Percentiles rank a stretch among this genome's conserved stretches.
phyloP scores from a whole-genome alignment of 2,329 filamentous ascomycete genomes.

The Ophiostoma piceae region DNA sequence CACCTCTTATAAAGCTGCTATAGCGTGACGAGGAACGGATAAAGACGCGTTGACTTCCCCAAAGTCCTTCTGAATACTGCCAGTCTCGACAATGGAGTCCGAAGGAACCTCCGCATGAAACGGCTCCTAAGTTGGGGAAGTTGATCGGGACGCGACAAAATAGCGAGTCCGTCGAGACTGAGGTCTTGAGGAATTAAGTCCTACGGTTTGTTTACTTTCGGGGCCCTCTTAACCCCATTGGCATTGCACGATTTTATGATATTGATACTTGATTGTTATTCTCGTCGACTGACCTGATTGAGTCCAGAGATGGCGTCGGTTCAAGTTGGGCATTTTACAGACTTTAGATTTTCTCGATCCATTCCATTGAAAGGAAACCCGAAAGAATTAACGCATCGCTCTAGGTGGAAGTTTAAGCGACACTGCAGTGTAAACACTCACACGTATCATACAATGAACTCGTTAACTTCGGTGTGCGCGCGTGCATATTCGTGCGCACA shows the following conservation, averaged over 20 bases:
- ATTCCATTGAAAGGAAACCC: too few species aligned
- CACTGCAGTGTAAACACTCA: neutral
- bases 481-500: neutral
- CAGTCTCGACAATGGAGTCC: constrained; percentile 15
- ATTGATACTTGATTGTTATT: neutral
- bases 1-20: neutral
- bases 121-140: constrained; percentile 23
- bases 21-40: neutral
- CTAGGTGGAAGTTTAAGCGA: neutral
- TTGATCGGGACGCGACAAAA: constrained; percentile 3
- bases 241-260: too few species aligned
- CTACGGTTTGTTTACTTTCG: neutral
- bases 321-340: too few species aligned
- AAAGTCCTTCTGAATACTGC: neutral
- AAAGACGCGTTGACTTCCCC: neutral
- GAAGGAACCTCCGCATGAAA: constrained; percentile 19
- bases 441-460: neutral
- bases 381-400: too few species aligned
- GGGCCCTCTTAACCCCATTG: neutral
- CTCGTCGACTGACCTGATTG: neutral
- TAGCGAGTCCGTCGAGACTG: neutral
- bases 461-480: neutral
- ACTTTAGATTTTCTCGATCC: too few species aligned
- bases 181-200: neutral
- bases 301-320: neutral